Conservation (phyloP, 2,329 filamentous ascomycete genomes). For the Cordyceps fumosorosea region DNA sequence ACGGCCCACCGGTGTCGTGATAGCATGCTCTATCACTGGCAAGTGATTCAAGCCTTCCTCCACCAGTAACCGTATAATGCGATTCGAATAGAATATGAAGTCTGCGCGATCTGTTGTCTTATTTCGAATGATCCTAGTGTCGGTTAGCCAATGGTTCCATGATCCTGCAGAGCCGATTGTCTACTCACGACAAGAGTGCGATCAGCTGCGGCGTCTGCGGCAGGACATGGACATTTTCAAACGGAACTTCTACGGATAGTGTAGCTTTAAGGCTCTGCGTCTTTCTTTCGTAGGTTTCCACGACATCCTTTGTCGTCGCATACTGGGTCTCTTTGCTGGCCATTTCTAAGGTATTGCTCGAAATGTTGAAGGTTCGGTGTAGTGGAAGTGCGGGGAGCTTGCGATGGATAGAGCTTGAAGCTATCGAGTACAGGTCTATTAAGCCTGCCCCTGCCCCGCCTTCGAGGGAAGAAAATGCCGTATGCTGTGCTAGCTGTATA, state of each 20-base stretch:
- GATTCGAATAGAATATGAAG: constrained; percentile 98
- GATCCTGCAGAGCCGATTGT: neutral
- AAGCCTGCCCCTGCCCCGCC: too few relatives aligned
- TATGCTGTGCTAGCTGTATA: too few relatives aligned
- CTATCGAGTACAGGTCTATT: too few relatives aligned
- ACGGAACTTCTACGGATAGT: constrained; percentile 73
- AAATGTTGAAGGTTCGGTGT: too few relatives aligned
- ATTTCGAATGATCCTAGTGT: constrained; percentile 84
- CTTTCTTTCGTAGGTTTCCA: constrained; percentile 23
- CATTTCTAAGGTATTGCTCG: neutral
- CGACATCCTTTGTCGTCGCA: constrained; percentile 3
- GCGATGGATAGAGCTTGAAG: too few relatives aligned
- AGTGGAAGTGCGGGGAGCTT: too few relatives aligned
- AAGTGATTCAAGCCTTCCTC: constrained; percentile 97
- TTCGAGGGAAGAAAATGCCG: too few relatives aligned
- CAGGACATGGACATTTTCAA: constrained; percentile 84
- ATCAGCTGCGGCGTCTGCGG: constrained; percentile 95
- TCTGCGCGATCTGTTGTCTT: constrained; percentile 84
- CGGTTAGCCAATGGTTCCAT: neutral
- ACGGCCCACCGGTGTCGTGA: constrained; percentile 85
- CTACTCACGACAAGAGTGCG: constrained; percentile 86
- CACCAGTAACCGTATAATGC: constrained; percentile 92
- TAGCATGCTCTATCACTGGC: constrained; percentile 78
- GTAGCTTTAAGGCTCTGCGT: constrained; percentile 80
- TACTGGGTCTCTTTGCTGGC: neutral